Percentiles rank a stretch among this genome's conserved stretches.
These are phyloP conservation scores for Acacia crassicarpa DNA, from an alignment of 306 rosid genomes.

Conservation along the genomic window DNA sequence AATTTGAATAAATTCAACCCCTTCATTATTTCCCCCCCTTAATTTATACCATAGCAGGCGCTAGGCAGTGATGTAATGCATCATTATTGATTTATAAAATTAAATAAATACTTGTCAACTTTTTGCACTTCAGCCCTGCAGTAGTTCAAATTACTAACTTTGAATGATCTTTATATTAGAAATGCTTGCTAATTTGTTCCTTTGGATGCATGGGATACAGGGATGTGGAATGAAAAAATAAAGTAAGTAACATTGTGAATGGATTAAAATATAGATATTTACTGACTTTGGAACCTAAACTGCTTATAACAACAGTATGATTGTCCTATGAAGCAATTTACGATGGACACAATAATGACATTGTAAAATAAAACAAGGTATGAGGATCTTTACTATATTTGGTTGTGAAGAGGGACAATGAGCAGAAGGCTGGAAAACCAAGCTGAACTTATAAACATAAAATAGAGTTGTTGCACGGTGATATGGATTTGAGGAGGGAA, in stretches of 20 bases:
- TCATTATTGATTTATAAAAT: slow-evolving; percentile 10
- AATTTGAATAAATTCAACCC: neutral
- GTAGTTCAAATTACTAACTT: neutral
- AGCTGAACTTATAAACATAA: neutral
- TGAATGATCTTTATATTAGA: neutral
- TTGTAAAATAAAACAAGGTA: neutral
- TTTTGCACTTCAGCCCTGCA: neutral
- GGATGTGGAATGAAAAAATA: neutral
- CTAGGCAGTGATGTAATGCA: neutral
- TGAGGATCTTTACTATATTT: neutral
- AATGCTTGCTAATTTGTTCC: slow-evolving; percentile 5
- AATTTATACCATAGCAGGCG: neutral
- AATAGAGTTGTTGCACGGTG: neutral
- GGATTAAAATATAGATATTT: neutral
- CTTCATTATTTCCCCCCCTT: neutral
- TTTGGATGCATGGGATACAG: slow-evolving; percentile 9
- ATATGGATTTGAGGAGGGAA: neutral
- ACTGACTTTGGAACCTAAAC: neutral
- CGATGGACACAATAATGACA: neutral
- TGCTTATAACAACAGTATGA: neutral
- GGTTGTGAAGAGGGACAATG: slow-evolving; percentile 9
- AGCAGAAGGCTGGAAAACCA: slow-evolving; percentile 15
- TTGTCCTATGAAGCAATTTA: slow-evolving; percentile 16
- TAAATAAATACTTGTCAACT: slow-evolving; percentile 7
- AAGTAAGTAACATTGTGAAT: neutral